Evolutionary conservation across 306 rosid species (phyloP), one percentile per base, ranked within the genome.

Genomic region (Quercus mongolica): DNA sequence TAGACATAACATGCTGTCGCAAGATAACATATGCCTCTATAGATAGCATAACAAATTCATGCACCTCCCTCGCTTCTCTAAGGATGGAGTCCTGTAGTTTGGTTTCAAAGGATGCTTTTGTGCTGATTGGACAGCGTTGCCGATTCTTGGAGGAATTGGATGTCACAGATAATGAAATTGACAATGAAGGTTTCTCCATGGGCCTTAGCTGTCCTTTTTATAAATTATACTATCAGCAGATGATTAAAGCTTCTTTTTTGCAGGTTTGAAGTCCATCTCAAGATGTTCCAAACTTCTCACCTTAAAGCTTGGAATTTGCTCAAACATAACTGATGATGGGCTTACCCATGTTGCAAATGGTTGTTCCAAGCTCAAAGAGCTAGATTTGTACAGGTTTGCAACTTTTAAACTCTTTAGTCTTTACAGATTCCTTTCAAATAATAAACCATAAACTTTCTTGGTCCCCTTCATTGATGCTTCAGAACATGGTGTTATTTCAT

Each of bases 1-100:
- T 92, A 71, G 90, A 90, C 74, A 78, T 88, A 81, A 83, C 93
- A 15, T 88, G 91, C 86, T 92, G 97, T 74, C 78, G 78, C 73
- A 83, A 79, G 81, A 81, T 87, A 83, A 85, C 94, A 59, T 69
- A 61, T 71, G 91, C 77, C 30, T 86, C 93, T 20, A 83, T 92
- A 63, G 76, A 83, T 19, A 65, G 77, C 85, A 64, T 90, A 33
- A 85, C 93, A 57, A 86, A 72, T 70, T 92, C 90, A 2, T 92
- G 97, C 79, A 77, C 77, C 13, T 74, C 73, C 71, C 90, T 92
- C 17, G 70, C 88, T 81, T 90, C 91, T 44, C 93, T 92, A 6
- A 77, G 82, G 81, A 90, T 90, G 97, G 94, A 90, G 76, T 86
- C 89, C 1, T 92, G 97, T 78, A 87, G 85, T 78, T 65, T 78